Evolutionary conservation across 164 flowering plant genomes (phyloP), one percentile per base, ranked within the genome.

Genomic region (Vitis cinerea): DNA sequence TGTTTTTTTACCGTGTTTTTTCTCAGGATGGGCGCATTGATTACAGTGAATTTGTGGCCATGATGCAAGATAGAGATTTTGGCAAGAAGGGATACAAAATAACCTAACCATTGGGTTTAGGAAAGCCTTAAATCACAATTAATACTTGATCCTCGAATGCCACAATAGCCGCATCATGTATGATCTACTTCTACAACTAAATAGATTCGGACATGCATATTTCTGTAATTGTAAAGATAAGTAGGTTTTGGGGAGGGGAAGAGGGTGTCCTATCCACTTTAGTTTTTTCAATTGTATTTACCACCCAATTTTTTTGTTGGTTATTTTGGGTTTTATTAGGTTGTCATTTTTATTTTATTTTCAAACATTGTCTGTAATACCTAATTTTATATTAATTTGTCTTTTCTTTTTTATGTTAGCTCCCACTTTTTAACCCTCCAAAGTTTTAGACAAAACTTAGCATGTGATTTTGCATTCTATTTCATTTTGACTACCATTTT

Each of bases 21-120:
- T 69, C 75, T 56, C 85, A 88, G 97, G 97, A 90, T 75, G 97
- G 97, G 7, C 84, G 85, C 53, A 88, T 90, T 10, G 93, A 90
- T 76, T 88, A 90, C 81, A 85, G 61, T 57, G 92, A 90, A 66
- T 90, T 90, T 70, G 97, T 80, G 52, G 85, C 87, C 8, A 88
- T 90, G 97, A 90, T 90, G 97, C 89, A 87, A 81, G 87, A 81
- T 56, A 67, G 73, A 9, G 80, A 68, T 55, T 78, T 83, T 16
- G 82, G 78, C 48, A 74, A 63, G 67, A 77, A 72, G 71, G 79
- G 68, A 2, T 52, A 49, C 54, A 74, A 63, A 64, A 48, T 50
- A 66, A 31, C 62, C n/a, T 61, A 15, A 61, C 65, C 71, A 49
- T 60, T 29, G 75, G 79, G 44, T 63, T 70, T 12, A 66, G 62